A percentile compares a stretch with the other conserved stretches of the same genome.
These are phyloP conservation scores for Suillus spraguei DNA, from an alignment of 768 basidiomycete species.

Conservation along the genomic window DNA sequence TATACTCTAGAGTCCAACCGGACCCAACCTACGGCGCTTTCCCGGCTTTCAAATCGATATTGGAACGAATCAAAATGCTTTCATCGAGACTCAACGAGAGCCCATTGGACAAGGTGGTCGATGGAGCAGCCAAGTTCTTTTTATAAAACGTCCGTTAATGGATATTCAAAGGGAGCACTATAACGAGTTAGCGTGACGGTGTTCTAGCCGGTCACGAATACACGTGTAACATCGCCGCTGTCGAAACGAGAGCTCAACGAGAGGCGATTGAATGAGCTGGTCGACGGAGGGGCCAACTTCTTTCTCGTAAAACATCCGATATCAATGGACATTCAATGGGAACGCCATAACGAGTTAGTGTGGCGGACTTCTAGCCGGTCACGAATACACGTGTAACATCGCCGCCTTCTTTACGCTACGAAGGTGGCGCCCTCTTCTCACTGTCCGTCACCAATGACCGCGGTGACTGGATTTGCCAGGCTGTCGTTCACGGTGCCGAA, in stretches of 20 bases:
- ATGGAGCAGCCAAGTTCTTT: background rate
- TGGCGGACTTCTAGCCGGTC: background rate
- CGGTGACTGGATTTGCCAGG: background rate
- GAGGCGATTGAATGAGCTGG: background rate
- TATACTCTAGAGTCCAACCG: background rate
- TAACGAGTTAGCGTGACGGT: background rate
- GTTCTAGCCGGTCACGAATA: background rate
- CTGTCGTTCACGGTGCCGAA: background rate
- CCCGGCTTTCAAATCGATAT: background rate
- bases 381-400: constrained; percentile 10
- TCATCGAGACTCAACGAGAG: background rate
- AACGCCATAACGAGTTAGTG: background rate
- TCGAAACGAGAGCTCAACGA: background rate
- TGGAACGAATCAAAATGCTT: background rate
- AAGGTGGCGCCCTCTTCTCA: background rate
- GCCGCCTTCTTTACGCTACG: background rate
- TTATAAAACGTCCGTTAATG: background rate
- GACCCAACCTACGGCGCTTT: background rate
- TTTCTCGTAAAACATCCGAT: background rate
- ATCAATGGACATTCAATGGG: background rate
- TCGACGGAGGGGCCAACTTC: no score
- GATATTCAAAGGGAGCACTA: constrained; percentile 1
- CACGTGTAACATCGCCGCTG: background rate
- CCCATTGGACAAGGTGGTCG: no score
- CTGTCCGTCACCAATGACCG: background rate